These are phyloP conservation scores for Aureobasidium zeae DNA, from an alignment of 2,329 filamentous ascomycete genomes.

Conservation along the genomic window DNA sequence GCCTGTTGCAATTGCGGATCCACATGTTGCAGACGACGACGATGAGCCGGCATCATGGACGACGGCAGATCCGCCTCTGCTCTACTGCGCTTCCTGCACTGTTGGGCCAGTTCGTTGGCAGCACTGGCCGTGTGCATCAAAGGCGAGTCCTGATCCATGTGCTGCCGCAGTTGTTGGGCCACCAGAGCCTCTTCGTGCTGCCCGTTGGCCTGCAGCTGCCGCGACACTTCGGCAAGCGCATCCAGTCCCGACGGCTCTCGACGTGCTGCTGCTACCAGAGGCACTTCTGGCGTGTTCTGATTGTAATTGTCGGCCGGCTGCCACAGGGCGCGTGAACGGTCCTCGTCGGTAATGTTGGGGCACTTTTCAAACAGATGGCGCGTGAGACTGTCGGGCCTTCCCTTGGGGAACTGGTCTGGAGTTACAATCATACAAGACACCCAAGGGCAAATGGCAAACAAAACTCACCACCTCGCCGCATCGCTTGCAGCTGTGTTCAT, in stretches of 20 bases:
- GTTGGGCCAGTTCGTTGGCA: conserved; percentile 1
- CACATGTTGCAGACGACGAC: neutral
- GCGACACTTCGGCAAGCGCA: conserved; percentile 78
- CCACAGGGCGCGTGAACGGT: conserved; percentile 30
- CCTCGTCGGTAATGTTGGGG: conserved; percentile 52
- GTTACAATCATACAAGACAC: no score
- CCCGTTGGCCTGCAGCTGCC: conserved; percentile 42
- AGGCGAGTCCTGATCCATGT: conserved; percentile 17
- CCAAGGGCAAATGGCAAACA: neutral
- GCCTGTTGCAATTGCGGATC: conserved; percentile 16
- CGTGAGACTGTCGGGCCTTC: conserved; percentile 72
- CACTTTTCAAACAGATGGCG: conserved; percentile 81
- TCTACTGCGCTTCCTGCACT: conserved; percentile 11
- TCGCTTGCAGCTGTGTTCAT: conserved; percentile 80
- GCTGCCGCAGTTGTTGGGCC: conserved; percentile 17
- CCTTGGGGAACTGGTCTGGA: conserved; percentile 64
- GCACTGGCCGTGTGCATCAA: conserved; percentile 3
- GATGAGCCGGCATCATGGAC: neutral
- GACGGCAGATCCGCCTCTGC: conserved; percentile 5
- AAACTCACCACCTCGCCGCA: conserved; percentile 60
- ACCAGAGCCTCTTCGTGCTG: conserved; percentile 16
- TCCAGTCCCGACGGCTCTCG: conserved; percentile 57
- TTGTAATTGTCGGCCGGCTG: conserved; percentile 13
- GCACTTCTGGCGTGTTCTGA: neutral
- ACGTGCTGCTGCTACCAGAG: conserved; percentile 10